These are phyloP conservation scores for Cornus controversa DNA, from an alignment of 148 eudicot genomes.

Conservation along the genomic window DNA sequence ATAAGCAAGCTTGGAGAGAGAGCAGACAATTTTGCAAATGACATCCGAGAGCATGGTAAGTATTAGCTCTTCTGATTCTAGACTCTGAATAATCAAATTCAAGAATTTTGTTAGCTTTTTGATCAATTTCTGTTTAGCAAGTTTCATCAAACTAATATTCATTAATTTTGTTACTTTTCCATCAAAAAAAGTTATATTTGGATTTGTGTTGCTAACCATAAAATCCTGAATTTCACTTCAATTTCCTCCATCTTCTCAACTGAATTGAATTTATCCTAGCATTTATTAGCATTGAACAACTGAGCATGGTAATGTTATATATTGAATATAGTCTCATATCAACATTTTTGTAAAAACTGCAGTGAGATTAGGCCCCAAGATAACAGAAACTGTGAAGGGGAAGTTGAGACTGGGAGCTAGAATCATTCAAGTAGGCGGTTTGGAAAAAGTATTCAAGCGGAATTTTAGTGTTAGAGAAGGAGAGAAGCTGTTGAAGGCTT, in stretches of 20 bases:
- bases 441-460: slow-evolving; percentile 40
- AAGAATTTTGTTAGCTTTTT: too few relatives aligned
- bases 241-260: not conserved
- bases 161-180: too few relatives aligned
- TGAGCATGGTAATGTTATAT: too few relatives aligned
- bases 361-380: slow-evolving; percentile 25
- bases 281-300: not conserved
- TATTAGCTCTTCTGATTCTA: not conserved
- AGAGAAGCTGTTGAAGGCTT: slow-evolving; percentile 47
- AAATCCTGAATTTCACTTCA: not conserved
- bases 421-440: slow-evolving; percentile 30
- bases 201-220: not conserved
- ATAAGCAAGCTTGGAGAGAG: slow-evolving; percentile 16
- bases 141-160: too few relatives aligned
- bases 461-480: slow-evolving; percentile 38
- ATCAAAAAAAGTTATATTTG: too few relatives aligned
- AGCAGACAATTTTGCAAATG: slow-evolving; percentile 6
- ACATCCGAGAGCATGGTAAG: slow-evolving; percentile 5
- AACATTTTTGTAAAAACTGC: not conserved
- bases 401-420: slow-evolving; percentile 43
- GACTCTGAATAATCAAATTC: too few relatives aligned
- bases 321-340: too few relatives aligned
- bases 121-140: too few relatives aligned
- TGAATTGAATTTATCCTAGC: not conserved
- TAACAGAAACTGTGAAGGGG: slow-evolving; percentile 32